phyloP scores from a whole-genome alignment of 2,329 filamentous ascomycete species.

The Fusarium xylarioides region DNA sequence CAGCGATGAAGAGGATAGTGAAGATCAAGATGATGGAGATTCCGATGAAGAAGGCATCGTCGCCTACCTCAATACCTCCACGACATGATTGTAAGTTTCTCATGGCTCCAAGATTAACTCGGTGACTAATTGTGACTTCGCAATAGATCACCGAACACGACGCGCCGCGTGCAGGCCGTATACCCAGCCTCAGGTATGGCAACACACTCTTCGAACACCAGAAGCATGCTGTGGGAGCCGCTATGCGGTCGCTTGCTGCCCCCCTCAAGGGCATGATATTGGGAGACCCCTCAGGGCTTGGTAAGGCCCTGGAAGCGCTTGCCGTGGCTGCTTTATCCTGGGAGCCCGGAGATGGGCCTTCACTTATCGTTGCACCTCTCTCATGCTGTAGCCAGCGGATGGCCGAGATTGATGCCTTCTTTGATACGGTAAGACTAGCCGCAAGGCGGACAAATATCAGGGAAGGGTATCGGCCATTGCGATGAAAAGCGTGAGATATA shows the following conservation, averaged over 20 bases:
- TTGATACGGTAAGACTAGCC: not conserved
- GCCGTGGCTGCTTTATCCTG: not conserved
- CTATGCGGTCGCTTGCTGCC: not conserved
- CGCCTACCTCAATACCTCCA: no score
- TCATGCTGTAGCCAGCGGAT: not conserved
- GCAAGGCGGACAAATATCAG: not conserved
- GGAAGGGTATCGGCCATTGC: not conserved
- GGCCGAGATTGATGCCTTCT: not conserved
- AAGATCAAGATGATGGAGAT: not conserved
- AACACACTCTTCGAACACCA: not conserved
- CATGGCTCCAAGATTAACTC: not conserved
- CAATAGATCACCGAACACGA: not conserved
- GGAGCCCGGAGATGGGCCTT: no score
- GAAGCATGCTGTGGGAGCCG: not conserved
- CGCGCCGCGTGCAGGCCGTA: no score
- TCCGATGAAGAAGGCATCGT: not conserved
- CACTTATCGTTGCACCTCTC: not conserved
- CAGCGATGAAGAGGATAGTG: no score
- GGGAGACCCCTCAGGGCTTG: not conserved
- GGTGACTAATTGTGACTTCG: not conserved
- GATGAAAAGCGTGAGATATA: not conserved
- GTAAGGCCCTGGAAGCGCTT: not conserved
- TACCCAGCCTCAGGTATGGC: no score
- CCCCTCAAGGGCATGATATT: not conserved
- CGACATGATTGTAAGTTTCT: no score